Evolutionary conservation across 2,329 filamentous ascomycete genomes (phyloP).

Genomic region (Magnaporthiopsis incrustans): DNA sequence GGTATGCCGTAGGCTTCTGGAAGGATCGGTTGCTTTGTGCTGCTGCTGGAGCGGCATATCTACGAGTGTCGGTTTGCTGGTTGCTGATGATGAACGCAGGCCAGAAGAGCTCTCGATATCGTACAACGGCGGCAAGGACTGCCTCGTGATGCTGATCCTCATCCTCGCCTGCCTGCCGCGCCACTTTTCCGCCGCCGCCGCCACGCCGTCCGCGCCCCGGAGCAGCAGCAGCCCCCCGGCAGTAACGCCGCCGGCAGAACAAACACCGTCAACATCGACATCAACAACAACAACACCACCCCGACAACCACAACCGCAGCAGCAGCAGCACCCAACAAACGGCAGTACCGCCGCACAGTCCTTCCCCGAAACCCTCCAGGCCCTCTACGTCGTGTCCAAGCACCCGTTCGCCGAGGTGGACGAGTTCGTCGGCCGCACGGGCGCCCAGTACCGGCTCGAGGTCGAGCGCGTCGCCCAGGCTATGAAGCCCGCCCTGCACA

Average conservation of each 20-base stretch:
- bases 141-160: constrained; percentile 81
- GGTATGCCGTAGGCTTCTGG: constrained; percentile 38
- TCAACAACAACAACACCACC: no score
- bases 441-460: constrained; percentile 63
- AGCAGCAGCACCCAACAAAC: constrained; percentile 4
- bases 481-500: constrained; percentile 74
- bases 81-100: constrained; percentile 31
- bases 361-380: constrained; percentile 50
- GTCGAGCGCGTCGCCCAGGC: constrained; percentile 66
- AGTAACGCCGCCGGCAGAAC: constrained; percentile 6
- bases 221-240: constrained; percentile 5
- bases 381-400: constrained; percentile 80
- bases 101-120: constrained; percentile 76
- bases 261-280: constrained; percentile 6
- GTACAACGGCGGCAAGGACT: constrained; percentile 98
- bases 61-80: constrained; percentile 4
- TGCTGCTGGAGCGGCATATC: background rate
- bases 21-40: background rate
- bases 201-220: constrained; percentile 14
- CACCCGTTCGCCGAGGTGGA: constrained; percentile 85
- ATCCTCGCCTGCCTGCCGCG: constrained; percentile 60
- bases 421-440: constrained; percentile 65
- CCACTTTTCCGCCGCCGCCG: constrained; percentile 22
- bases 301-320: constrained; percentile 12
- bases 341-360: constrained; percentile 12